These are phyloP conservation scores for Lactarius sp. DNA, from an alignment of 768 basidiomycete species.

Conservation along the genomic window DNA sequence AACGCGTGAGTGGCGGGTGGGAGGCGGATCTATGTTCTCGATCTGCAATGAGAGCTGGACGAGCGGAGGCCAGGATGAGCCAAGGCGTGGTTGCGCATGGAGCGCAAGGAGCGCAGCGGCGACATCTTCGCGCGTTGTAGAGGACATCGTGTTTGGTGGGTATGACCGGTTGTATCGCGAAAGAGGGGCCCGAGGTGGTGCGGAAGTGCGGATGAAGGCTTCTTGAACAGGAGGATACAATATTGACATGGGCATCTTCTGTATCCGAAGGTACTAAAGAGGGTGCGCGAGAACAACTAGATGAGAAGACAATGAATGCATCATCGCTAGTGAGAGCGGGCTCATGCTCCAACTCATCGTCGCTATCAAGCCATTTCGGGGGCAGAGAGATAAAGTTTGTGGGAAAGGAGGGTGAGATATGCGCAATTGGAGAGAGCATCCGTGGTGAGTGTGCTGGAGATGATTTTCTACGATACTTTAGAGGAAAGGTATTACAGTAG, in stretches of 20 bases:
- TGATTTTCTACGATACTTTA: slow-evolving; percentile 21
- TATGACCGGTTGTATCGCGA: not conserved
- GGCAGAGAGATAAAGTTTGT: slow-evolving; percentile 3
- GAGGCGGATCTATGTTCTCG: not conserved
- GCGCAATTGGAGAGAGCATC: slow-evolving; percentile 13
- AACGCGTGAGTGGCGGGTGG: slow-evolving; percentile 10
- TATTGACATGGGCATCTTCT: slow-evolving; percentile 8
- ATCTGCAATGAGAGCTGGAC: not conserved
- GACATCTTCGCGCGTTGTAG: slow-evolving; percentile 20
- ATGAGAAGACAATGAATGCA: slow-evolving; percentile 19
- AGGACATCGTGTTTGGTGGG: not conserved
- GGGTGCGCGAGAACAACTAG: slow-evolving; percentile 22
- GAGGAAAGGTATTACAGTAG: slow-evolving; percentile 3
- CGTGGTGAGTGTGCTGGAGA: slow-evolving; percentile 8
- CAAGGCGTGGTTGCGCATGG: slow-evolving; percentile 21
- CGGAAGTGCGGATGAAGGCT: slow-evolving; percentile 11
- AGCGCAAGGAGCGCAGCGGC: slow-evolving; percentile 24
- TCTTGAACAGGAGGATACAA: slow-evolving; percentile 17
- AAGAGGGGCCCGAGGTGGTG: slow-evolving; percentile 8
- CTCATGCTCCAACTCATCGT: slow-evolving; percentile 22
- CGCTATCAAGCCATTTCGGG: slow-evolving; percentile 20
- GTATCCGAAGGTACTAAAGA: slow-evolving; percentile 18
- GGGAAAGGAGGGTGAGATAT: slow-evolving; percentile 3
- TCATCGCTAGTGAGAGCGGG: slow-evolving; percentile 25
- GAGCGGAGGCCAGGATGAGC: slow-evolving; percentile 1